Evolutionary conservation across 176 grass and related monocot genomes (phyloP).

Genomic region (Phoenix dactylifera): DNA sequence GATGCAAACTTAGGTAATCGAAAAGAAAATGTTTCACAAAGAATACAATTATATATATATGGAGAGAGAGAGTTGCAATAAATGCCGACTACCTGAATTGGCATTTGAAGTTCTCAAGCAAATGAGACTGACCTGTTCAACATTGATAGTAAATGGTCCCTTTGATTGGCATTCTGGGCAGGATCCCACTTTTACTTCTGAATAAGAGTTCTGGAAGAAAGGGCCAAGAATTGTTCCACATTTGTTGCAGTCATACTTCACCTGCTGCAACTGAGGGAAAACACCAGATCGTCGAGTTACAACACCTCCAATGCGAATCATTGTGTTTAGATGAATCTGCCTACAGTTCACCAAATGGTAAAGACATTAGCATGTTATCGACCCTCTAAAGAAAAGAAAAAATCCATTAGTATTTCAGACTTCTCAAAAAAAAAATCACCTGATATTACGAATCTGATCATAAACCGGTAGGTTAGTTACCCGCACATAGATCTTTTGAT

Average conservation of each 20-base stretch:
- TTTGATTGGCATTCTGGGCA: slow-evolving; percentile 97
- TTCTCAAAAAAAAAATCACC: slow-evolving; percentile 27
- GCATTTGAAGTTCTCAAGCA: neutral
- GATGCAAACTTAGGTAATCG: slow-evolving; percentile 7
- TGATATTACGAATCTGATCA: slow-evolving; percentile 92
- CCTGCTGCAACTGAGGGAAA: slow-evolving; percentile 89
- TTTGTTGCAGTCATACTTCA: slow-evolving; percentile 96
- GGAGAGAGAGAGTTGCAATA: no score
- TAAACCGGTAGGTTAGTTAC: slow-evolving; percentile 97
- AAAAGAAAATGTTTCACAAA: neutral
- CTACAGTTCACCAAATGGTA: slow-evolving; percentile 19
- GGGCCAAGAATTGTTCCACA: slow-evolving; percentile 80
- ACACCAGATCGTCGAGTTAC: slow-evolving; percentile 88
- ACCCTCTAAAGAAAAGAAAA: neutral
- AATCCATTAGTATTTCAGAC: neutral
- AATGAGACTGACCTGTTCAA: slow-evolving; percentile 62
- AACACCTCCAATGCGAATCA: slow-evolving; percentile 97
- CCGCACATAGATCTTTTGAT: slow-evolving; percentile 86
- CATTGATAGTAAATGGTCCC: slow-evolving; percentile 88
- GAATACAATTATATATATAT: no score
- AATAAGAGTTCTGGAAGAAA: slow-evolving; percentile 97
- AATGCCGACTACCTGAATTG: no score
- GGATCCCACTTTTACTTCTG: slow-evolving; percentile 86
- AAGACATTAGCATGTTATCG: neutral
- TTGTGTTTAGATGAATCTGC: slow-evolving; percentile 98